Evolutionary conservation across 257 asterid genomes (phyloP).

Genomic region (Rauvolfia tetraphylla): DNA sequence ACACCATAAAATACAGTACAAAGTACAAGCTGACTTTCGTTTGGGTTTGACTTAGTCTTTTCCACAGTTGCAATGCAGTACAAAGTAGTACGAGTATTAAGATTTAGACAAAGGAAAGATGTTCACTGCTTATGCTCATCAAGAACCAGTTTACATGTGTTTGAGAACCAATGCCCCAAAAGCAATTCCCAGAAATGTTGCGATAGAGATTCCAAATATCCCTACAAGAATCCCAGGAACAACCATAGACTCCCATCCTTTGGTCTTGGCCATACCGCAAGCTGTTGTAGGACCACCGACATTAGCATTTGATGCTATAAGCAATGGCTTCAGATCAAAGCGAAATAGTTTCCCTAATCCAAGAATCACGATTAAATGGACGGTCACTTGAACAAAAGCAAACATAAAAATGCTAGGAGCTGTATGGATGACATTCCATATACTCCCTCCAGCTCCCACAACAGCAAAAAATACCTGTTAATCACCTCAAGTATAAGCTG

Average conservation of each 20-base stretch:
- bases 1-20: no score
- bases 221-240: slow-evolving; percentile 74
- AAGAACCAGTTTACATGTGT: slow-evolving; percentile 28
- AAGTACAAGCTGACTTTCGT: not conserved
- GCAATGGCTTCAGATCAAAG: slow-evolving; percentile 45
- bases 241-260: slow-evolving; percentile 73
- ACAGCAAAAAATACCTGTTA: slow-evolving; percentile 70
- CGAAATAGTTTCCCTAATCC: slow-evolving; percentile 55
- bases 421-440: slow-evolving; percentile 67
- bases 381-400: slow-evolving; percentile 63
- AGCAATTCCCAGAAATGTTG: slow-evolving; percentile 80
- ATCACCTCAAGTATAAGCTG: slow-evolving; percentile 3
- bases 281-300: slow-evolving; percentile 92
- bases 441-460: slow-evolving; percentile 81
- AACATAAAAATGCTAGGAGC: slow-evolving; percentile 77
- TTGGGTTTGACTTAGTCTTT: no score
- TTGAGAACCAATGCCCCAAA: slow-evolving; percentile 59
- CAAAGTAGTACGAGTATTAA: not conserved
- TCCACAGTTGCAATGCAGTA: not conserved
- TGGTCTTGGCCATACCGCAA: slow-evolving; percentile 79
- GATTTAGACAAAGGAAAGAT: not conserved
- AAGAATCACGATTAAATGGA: slow-evolving; percentile 58
- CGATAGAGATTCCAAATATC: slow-evolving; percentile 64
- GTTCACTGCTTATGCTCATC: not conserved
- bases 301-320: slow-evolving; percentile 82